Evolutionary conservation across 2,329 filamentous ascomycete genomes (phyloP), one percentile per base, ranked within the genome.

Genomic region (Lachnellula occidentalis): DNA sequence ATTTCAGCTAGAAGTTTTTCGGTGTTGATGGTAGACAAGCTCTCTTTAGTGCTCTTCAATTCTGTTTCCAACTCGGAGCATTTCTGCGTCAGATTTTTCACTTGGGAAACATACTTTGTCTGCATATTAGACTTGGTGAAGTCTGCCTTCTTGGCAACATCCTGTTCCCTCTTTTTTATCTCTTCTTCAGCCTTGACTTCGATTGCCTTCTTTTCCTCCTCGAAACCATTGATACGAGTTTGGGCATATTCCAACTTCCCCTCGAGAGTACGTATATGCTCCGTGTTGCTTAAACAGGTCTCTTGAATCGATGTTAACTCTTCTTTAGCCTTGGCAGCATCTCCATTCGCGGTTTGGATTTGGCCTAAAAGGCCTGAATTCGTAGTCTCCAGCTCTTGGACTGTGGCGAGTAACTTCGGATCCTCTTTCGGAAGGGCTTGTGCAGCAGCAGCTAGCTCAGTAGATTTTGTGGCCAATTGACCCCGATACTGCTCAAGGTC

Each of bases 331-430:
- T 59, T 49, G 1, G 45, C 43, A 8, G 66, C 61, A n/a, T 69
- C 67, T 55, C 73, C 66, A 8, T 67, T 66, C 21, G 69, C 70
- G 14, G 59, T 56, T 31, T 69, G 58, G 1, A 67, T 53, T 14
- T 70, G 68, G 31, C 65, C 52, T 1, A 69, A 58, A 21, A 58
- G 56, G 17, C n/a, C 54, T 34, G 45, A 51, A 34, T 17, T 69
- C 50, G 53, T 53, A 54, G 12, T 64, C 54, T 64, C 57, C 19
- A 68, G 50, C 11, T 60, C 55, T 24, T 61, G 39, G 34, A 67
- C 50, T 39, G 56, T 61, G 1, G 48, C 53, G 22, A 51, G 51
- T 22, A 66, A 36, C 8, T 36, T 34, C 9, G 58, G 45, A 46
- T 65, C 58, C 22, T 67, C 64, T 53, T 57, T 54, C 2, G 58